Conservation (phyloP, 139 green algal genomes). For the Chlorella vulgaris region DNA sequence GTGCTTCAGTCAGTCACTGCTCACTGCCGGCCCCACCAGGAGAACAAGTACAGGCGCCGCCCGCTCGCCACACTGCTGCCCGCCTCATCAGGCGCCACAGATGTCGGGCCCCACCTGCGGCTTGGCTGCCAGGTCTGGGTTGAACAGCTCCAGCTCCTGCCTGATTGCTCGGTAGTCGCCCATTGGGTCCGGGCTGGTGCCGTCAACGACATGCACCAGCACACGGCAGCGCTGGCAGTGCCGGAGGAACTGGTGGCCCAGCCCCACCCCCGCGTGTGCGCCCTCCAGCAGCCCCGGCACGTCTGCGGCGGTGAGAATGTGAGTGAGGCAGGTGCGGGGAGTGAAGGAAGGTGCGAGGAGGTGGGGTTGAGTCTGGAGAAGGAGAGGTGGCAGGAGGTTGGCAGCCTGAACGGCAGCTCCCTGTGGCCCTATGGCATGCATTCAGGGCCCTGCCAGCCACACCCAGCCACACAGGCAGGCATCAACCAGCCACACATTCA, state of each 20-base stretch:
- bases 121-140: slow-evolving; percentile 83
- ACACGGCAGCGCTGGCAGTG: slow-evolving; percentile 70
- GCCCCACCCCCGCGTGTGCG: slow-evolving; percentile 84
- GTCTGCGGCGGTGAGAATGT: slow-evolving; percentile 55
- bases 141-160: slow-evolving; percentile 94
- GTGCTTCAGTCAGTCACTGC: too few species aligned
- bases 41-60: too few species aligned
- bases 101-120: slow-evolving; percentile 64
- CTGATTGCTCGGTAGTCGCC: slow-evolving; percentile 89
- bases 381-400: too few species aligned
- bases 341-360: not conserved
- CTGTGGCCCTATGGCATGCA: too few species aligned
- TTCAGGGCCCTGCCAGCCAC: too few species aligned
- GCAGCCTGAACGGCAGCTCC: too few species aligned
- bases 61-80: too few species aligned
- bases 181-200: slow-evolving; percentile 86
- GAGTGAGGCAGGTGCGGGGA: not conserved
- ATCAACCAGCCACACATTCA: too few species aligned
- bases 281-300: slow-evolving; percentile 96
- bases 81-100: not conserved
- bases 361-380: not conserved
- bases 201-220: slow-evolving; percentile 96
- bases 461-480: too few species aligned
- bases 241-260: slow-evolving; percentile 95
- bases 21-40: too few species aligned